Conservation (phyloP, 768 basidiomycete genomes). For the Auricularia cornea region DNA sequence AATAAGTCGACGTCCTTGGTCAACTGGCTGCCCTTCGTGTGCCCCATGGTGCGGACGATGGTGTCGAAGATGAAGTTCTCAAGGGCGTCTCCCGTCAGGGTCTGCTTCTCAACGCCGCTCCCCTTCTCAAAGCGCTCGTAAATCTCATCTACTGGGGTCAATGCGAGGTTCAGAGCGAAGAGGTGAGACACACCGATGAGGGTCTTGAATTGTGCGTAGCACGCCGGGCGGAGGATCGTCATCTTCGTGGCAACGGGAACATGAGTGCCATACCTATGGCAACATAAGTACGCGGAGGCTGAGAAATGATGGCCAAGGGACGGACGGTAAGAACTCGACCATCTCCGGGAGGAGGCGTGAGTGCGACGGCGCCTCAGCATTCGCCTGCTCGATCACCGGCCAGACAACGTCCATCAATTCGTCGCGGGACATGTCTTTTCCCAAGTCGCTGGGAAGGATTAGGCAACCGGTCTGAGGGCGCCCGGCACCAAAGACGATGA, state of each 20-base stretch:
- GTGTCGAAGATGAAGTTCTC: conserved; percentile 29
- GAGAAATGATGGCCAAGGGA: neutral
- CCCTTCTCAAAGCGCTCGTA: conserved; percentile 38
- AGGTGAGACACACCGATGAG: conserved; percentile 30
- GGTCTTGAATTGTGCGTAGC: conserved; percentile 42
- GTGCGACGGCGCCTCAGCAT: conserved; percentile 43
- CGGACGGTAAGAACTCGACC: conserved; percentile 38
- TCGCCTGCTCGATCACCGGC: conserved; percentile 43
- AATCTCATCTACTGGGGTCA: conserved; percentile 16
- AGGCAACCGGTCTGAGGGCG: conserved; percentile 42
- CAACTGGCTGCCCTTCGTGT: conserved; percentile 21
- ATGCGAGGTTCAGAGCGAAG: neutral
- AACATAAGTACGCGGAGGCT: neutral
- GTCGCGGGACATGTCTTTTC: conserved; percentile 17
- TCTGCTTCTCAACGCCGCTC: conserved; percentile 23
- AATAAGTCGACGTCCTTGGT: conserved; percentile 32
- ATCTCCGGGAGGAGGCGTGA: conserved; percentile 44
- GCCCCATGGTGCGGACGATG: conserved; percentile 28
- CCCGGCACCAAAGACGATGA: conserved; percentile 45
- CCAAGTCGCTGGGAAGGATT: conserved; percentile 40
- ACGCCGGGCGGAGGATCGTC: conserved; percentile 39
- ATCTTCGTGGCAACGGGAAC: conserved; percentile 47
- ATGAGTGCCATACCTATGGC: conserved; percentile 27
- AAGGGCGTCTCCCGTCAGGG: conserved; percentile 19
- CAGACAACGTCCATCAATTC: conserved; percentile 30